Conservation (phyloP, 75 land plant genomes). For the Pinus taeda region DNA sequence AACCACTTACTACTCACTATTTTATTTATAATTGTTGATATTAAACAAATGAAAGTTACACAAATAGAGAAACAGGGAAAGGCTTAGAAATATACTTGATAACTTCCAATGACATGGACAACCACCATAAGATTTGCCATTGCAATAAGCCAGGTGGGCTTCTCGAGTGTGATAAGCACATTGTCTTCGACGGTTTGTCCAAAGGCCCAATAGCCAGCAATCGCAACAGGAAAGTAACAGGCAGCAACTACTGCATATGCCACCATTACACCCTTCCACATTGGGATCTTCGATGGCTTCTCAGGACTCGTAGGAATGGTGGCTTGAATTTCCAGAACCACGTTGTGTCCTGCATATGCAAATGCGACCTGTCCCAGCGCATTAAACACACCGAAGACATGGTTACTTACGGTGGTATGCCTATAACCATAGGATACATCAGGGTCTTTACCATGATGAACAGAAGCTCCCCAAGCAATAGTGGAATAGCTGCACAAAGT, state of each 20-base stretch:
- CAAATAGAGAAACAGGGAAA: slow-evolving; percentile 1
- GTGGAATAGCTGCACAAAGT: slow-evolving; percentile 54
- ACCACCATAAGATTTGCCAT: slow-evolving; percentile 75
- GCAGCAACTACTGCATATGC: slow-evolving; percentile 69
- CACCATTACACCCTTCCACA: slow-evolving; percentile 75
- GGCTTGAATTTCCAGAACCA: slow-evolving; percentile 79
- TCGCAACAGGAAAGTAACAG: slow-evolving; percentile 78
- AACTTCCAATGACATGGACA: slow-evolving; percentile 79
- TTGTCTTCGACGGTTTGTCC: slow-evolving; percentile 58
- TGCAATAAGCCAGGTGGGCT: slow-evolving; percentile 69
- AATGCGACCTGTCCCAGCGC: slow-evolving; percentile 68
- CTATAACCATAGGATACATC: slow-evolving; percentile 30
- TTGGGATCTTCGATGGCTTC: slow-evolving; percentile 62
- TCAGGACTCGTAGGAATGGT: slow-evolving; percentile 72
- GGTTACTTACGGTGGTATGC: slow-evolving; percentile 10
- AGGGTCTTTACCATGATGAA: slow-evolving; percentile 20
- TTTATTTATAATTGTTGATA: too few species aligned
- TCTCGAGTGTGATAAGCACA: slow-evolving; percentile 39
- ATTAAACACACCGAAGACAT: slow-evolving; percentile 39
- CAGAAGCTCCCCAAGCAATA: slow-evolving; percentile 60
- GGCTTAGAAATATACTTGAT: slow-evolving; percentile 41
- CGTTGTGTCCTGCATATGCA: slow-evolving; percentile 84
- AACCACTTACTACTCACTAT: too few species aligned
- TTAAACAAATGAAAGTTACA: slow-evolving; percentile 1
- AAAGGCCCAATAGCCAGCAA: slow-evolving; percentile 67